These are phyloP conservation scores for Plantago lanceolata DNA, from an alignment of 305 asterid species.

Conservation along the genomic window DNA sequence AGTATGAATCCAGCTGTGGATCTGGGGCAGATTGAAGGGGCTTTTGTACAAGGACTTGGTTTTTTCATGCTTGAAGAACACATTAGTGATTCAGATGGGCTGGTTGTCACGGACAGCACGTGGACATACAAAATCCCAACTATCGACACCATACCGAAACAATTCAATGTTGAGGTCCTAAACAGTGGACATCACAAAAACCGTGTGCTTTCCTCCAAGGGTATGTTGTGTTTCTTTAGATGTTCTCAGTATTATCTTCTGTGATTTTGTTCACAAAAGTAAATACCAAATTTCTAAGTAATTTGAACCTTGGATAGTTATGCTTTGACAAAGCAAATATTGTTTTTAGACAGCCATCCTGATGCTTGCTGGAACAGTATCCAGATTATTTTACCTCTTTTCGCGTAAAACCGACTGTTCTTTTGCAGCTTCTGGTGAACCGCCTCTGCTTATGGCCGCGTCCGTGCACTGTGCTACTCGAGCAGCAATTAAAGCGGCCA, in stretches of 20 bases:
- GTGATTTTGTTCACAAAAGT: not conserved
- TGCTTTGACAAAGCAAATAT: not conserved
- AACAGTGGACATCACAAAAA: slow-evolving; percentile 50
- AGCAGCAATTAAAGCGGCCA: slow-evolving; percentile 68
- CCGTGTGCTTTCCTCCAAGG: slow-evolving; percentile 65
- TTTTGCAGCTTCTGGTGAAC: slow-evolving; percentile 73
- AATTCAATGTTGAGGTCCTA: slow-evolving; percentile 46
- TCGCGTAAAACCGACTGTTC: not conserved
- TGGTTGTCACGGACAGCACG: slow-evolving; percentile 50
- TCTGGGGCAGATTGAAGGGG: slow-evolving; percentile 81
- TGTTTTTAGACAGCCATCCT: not conserved
- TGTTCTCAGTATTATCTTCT: not conserved
- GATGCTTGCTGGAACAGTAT: not conserved
- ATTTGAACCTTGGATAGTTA: not conserved
- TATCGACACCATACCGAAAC: slow-evolving; percentile 53
- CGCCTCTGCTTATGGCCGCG: slow-evolving; percentile 62
- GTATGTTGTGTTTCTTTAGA: slow-evolving; percentile 21
- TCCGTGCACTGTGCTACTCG: slow-evolving; percentile 71
- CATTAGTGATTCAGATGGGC: slow-evolving; percentile 47
- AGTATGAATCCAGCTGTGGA: slow-evolving; percentile 74
- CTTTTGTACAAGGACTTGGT: slow-evolving; percentile 74
- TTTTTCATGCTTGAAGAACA: slow-evolving; percentile 67
- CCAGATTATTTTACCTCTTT: not conserved
- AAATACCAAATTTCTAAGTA: too few relatives aligned
- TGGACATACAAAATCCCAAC: slow-evolving; percentile 73